phyloP scores from a whole-genome alignment of 164 flowering plant genomes.

The Liquidambar formosana region DNA sequence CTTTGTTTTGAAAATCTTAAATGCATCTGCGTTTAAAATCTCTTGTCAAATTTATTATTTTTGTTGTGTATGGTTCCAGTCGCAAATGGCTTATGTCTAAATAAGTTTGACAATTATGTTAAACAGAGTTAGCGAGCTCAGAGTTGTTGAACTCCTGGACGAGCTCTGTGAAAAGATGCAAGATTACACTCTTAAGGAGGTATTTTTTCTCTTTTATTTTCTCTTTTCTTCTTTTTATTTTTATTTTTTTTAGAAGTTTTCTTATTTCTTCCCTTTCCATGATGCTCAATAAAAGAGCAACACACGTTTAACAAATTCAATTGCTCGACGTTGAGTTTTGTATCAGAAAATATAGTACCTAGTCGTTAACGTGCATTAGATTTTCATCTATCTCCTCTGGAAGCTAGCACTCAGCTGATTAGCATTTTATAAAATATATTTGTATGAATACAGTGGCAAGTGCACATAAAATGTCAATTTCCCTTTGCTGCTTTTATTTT shows the following conservation, averaged over 20 bases:
- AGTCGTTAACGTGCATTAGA: slow-evolving; percentile 2
- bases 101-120: not conserved
- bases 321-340: not conserved
- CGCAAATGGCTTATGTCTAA: too few species aligned
- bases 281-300: too few species aligned
- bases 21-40: not conserved
- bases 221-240: not conserved
- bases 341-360: not conserved
- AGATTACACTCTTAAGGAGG: slow-evolving; percentile 90
- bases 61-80: not conserved
- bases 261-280: too few species aligned
- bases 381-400: not conserved
- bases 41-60: not conserved
- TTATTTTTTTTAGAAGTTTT: not conserved
- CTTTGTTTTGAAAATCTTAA: too few species aligned
- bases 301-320: not conserved
- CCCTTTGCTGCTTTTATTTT: too few species aligned
- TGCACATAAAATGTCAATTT: too few species aligned
- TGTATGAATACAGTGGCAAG: too few species aligned
- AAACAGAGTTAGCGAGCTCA: slow-evolving; percentile 82
- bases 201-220: slow-evolving; percentile 16
- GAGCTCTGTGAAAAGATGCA: slow-evolving; percentile 97
- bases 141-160: slow-evolving; percentile 91
- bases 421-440: not conserved
- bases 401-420: not conserved